phyloP scores from a whole-genome alignment of 192 early-diverging fungal species.

The Geranomyces variabilis region DNA sequence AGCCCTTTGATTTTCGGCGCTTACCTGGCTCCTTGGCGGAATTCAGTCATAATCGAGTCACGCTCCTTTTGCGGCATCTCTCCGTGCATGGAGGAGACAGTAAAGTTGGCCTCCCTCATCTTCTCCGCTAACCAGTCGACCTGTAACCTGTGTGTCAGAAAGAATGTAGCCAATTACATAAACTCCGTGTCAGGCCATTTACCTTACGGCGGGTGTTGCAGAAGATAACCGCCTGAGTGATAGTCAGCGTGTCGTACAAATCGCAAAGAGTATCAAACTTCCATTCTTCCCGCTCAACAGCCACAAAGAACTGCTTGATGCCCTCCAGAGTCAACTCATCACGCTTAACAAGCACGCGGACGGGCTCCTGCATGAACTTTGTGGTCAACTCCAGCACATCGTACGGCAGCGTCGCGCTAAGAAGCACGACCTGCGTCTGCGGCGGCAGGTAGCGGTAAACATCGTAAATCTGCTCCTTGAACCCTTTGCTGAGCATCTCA shows the following conservation, averaged over 20 bases:
- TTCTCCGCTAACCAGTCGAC: conserved; percentile 97
- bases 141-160: conserved; percentile 32
- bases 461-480: conserved; percentile 89
- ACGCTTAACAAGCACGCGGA: conserved; percentile 96
- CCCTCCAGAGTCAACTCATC: conserved; percentile 98
- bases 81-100: conserved; percentile 98
- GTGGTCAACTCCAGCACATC: conserved; percentile 96
- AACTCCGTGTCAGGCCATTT: too few species aligned
- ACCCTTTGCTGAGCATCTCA: conserved; percentile 90
- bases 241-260: conserved; percentile 93
- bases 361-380: conserved; percentile 97
- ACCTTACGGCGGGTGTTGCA: conserved; percentile 95
- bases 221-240: conserved; percentile 99
- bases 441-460: conserved; percentile 92
- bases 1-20: neutral
- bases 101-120: conserved; percentile 96
- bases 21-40: conserved; percentile 84
- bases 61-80: conserved; percentile 99
- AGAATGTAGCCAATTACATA: too few species aligned
- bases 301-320: conserved; percentile 98
- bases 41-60: conserved; percentile 96
- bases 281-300: conserved; percentile 97
- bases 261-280: conserved; percentile 98
- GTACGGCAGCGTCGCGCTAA: conserved; percentile 90
- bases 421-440: conserved; percentile 87